Percentiles rank a stretch among this genome's conserved stretches.
Conservation (phyloP, 768 basidiomycete genomes). For the Cyclocybe cylindracea region DNA sequence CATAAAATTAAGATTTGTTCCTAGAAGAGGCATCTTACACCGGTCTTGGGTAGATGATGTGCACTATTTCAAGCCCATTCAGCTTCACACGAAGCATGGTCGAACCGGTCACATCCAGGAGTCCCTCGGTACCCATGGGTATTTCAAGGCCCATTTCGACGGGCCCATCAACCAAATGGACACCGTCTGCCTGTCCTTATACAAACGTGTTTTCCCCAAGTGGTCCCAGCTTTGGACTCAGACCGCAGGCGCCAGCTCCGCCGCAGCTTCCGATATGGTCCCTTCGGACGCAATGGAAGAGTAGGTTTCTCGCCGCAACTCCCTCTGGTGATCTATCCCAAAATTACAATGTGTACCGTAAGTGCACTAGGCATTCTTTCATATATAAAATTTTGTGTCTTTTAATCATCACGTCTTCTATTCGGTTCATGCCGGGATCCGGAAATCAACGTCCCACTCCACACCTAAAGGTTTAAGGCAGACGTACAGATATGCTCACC, state of each 20-base stretch:
- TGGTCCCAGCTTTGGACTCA: constrained; percentile 66
- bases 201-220: constrained; percentile 93
- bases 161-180: constrained; percentile 96
- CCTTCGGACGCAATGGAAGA: constrained; percentile 41
- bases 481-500: too few relatives aligned
- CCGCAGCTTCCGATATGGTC: not conserved
- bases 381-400: too few relatives aligned
- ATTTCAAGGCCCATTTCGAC: constrained; percentile 96
- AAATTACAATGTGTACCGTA: not conserved
- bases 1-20: constrained; percentile 4
- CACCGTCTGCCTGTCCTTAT: constrained; percentile 91
- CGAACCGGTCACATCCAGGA: constrained; percentile 87
- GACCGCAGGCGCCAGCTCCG: constrained; percentile 1
- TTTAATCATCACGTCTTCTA: not conserved
- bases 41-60: constrained; percentile 64
- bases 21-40: constrained; percentile 7
- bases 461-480: too few relatives aligned
- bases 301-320: constrained; percentile 17
- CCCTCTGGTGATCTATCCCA: not conserved
- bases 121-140: constrained; percentile 94
- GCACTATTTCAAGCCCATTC: constrained; percentile 90
- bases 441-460: too few relatives aligned
- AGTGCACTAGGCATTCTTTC: too few relatives aligned
- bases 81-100: constrained; percentile 90
- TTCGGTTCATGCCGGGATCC: too few relatives aligned